Evolutionary conservation across 495 filamentous ascomycete genomes (phyloP), one percentile per base, ranked within the genome.

Genomic region (Daldinia decipiens): DNA sequence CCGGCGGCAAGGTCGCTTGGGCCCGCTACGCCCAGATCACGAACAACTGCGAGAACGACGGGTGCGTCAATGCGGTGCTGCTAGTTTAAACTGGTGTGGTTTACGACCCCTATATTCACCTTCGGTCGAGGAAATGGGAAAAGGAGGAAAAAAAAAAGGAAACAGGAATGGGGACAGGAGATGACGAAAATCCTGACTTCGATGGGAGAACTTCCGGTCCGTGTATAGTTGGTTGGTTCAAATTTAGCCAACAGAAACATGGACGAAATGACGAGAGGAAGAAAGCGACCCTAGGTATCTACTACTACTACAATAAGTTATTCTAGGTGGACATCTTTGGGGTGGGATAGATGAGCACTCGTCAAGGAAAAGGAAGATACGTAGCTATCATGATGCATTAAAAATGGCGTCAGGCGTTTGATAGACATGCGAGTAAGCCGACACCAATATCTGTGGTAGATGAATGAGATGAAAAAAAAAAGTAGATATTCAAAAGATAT

Each of bases 1-100:
- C 94, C 5, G 90, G 89, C 51, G 96, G 95, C 54, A 98, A 98
- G 85, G 92, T 97, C n/a, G 92, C 94, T 15, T 96, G 93, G 93
- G 76, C 74, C 50, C 65, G 75, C 40, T 77, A 91, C 84, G 94
- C 93, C 15, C 93, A 95, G 82, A 82, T 89, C 59, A 88, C 86
- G 31, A 90, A 74, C 59, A 93, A 92, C 70, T 87, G 86, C 38
- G 93, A 95, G 80, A 92, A 91, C 78, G 82, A 83, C 59, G 82
- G 82, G 19, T 82, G 80, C 62, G 69, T 83, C 67, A 83, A 83
- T 53, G 80, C 79, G 19, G 79, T 82, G 12, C 75, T 82, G 7
- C 73, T 82, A 9, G 79, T 82, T 21, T 82, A 73, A 79, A n/a
- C 2, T 43, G 11, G 32, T 7, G 11, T 36, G 11, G 34, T 4